Evolutionary conservation across 768 basidiomycete species (phyloP).

Genomic region (Steccherinum ochraceum): DNA sequence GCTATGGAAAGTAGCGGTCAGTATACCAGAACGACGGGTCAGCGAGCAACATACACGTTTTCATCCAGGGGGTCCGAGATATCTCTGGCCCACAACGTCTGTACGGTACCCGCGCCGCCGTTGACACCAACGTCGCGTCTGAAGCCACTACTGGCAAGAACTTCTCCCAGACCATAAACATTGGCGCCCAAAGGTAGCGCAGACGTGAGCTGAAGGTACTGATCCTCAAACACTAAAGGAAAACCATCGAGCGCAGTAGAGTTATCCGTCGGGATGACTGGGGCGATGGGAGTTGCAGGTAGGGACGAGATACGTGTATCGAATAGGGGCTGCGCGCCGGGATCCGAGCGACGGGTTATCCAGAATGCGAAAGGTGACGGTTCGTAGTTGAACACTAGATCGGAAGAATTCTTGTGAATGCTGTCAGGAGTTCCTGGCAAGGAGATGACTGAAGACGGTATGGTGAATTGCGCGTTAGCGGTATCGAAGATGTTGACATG

Average conservation of each 20-base stretch:
- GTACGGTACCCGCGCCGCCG: slow-evolving; percentile 48
- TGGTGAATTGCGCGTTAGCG: slow-evolving; percentile 53
- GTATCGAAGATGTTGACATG: slow-evolving; percentile 67
- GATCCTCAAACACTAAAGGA: slow-evolving; percentile 72
- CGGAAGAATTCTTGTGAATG: slow-evolving; percentile 37
- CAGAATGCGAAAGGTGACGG: slow-evolving; percentile 69
- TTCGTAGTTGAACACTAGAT: slow-evolving; percentile 66
- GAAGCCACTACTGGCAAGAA: slow-evolving; percentile 62
- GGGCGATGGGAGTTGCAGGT: slow-evolving; percentile 51
- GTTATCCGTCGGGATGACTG: slow-evolving; percentile 44
- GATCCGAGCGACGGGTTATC: slow-evolving; percentile 64
- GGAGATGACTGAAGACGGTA: slow-evolving; percentile 48
- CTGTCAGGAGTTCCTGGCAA: slow-evolving; percentile 30
- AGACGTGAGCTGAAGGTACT: slow-evolving; percentile 71
- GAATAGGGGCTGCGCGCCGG: slow-evolving; percentile 51
- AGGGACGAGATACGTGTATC: slow-evolving; percentile 63
- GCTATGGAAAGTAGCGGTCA: slow-evolving; percentile 24
- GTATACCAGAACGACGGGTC: neutral
- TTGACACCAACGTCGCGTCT: slow-evolving; percentile 49
- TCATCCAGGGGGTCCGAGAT: slow-evolving; percentile 56
- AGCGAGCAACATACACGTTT: slow-evolving; percentile 44
- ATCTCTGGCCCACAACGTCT: slow-evolving; percentile 65
- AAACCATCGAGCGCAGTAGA: slow-evolving; percentile 57
- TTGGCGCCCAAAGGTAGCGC: slow-evolving; percentile 62
- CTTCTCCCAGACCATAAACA: slow-evolving; percentile 76